Base-by-base conservation (phyloP, 192 early-diverging fungal species). In the Coemansia sp. region DNA sequence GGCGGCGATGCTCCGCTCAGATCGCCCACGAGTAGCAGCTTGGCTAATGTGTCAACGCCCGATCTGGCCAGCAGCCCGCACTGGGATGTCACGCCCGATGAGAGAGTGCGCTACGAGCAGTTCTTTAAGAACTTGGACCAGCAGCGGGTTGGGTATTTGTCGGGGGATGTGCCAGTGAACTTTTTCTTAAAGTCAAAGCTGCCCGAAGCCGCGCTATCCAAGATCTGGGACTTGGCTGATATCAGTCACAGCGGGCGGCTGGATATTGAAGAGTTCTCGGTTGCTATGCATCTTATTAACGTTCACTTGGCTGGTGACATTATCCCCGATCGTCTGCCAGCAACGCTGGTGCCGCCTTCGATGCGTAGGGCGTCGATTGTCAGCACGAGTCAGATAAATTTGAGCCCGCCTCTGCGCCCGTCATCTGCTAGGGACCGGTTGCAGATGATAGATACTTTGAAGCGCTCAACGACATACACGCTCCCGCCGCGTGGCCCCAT, bases 141-240 rank as follows among this genome's bases (percentile, higher is more conserved):
- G 11, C 68, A 62, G 2, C 84, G 83, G 38, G 67, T 73, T 10
- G 94, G 94, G 1, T 80, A 83, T 61, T 64, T 97, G 61, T 35
- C 82, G 69, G 92, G 92, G 34, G 88, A 90, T 40, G 91, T 92
- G 9, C 87, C 89, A 11, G 88, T 88, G 22, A 80, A 81, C 27
- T 92, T 96, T 63, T 94, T 96, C 70, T 70, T 92, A 61, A 91
- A 91, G 65, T 93, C 93, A 4, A 86, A 89, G 53, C 78, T 96
- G 44, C 83, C 89, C 0, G 85, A 87, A 32, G 59, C 79, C 1
- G 84, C 75, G 1, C 73, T 96, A 53, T 93, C 92, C 18, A 84
- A 88, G 53, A 89, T 96, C 52, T 96, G 94, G 89, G 90, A 92
- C 45, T 81, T 94, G 55, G 82, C 90, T 0, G 89, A 92, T 66